Conservation (phyloP, 208 protist species). For the Leishmania mexicana region DNA sequence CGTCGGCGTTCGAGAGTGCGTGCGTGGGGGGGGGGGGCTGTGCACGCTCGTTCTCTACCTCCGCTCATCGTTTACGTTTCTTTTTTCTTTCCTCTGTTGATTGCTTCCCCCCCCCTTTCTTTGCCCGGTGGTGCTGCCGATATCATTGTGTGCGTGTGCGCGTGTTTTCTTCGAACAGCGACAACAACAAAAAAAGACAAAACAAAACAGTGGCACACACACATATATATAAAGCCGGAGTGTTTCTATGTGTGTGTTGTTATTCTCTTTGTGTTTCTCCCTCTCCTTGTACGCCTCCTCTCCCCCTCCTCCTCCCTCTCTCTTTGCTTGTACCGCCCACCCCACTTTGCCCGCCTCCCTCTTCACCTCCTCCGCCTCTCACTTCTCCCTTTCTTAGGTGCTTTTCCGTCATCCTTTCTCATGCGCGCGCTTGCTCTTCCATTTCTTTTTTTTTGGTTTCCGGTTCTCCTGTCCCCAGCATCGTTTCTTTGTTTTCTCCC, state of each 20-base stretch:
- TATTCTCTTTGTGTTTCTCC: slow-evolving; percentile 4
- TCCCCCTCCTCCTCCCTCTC: neutral
- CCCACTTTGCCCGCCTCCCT: neutral
- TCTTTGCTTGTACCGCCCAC: slow-evolving; percentile 3
- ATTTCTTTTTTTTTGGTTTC: neutral
- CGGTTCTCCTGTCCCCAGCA: neutral
- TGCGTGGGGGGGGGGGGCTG: neutral
- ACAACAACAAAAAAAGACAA: neutral
- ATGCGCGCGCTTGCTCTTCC: neutral
- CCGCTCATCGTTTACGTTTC: neutral
- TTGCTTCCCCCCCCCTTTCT: neutral
- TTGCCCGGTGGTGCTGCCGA: neutral
- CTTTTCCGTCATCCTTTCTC: neutral
- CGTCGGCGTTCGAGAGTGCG: neutral
- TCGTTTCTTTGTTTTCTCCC: neutral
- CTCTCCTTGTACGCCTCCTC: too few relatives aligned
- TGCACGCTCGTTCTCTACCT: neutral
- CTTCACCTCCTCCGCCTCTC: too few relatives aligned
- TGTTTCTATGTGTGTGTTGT: slow-evolving; percentile 1
- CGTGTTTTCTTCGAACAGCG: neutral
- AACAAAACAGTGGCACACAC: neutral
- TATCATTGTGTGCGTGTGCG: neutral
- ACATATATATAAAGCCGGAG: neutral
- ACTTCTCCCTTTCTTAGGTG: too few relatives aligned
- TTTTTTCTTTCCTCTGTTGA: neutral